Percentiles rank a stretch among this genome's conserved stretches.
Evolutionary conservation across 768 basidiomycete genomes (phyloP).

Genomic region (Trametes gibbosa): DNA sequence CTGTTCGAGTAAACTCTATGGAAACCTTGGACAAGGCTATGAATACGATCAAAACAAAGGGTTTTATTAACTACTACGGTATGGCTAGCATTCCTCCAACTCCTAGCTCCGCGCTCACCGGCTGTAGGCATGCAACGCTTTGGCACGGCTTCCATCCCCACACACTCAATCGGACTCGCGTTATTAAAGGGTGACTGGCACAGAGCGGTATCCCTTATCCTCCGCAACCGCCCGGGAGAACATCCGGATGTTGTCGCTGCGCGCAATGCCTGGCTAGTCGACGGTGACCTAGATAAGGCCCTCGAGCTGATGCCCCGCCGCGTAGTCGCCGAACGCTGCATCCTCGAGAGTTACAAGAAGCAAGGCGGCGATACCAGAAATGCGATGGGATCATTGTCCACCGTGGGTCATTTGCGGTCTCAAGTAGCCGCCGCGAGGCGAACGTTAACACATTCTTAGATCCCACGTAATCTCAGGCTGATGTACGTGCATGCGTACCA

Average conservation of each 20-base stretch:
- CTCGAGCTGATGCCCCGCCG: conserved; percentile 84
- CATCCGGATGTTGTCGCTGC: conserved; percentile 87
- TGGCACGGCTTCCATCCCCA: conserved; percentile 94
- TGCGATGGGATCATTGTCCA: conserved; percentile 84
- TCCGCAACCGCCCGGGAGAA: conserved; percentile 84
- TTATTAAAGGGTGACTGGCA: conserved; percentile 90
- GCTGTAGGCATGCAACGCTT: conserved; percentile 95
- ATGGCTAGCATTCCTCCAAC: conserved; percentile 4
- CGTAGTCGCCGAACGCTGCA: conserved; percentile 89
- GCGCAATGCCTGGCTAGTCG: conserved; percentile 85
- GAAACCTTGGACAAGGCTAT: conserved; percentile 74
- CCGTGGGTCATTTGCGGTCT: conserved; percentile 43
- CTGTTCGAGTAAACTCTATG: conserved; percentile 74
- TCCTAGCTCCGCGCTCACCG: not conserved
- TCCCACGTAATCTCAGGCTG: conserved; percentile 89
- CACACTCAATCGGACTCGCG: conserved; percentile 90
- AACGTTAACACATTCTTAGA: conserved; percentile 46
- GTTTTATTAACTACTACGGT: conserved; percentile 99
- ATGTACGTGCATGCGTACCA: conserved; percentile 99
- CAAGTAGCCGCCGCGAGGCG: not conserved
- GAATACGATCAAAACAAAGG: conserved; percentile 72
- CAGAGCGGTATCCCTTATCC: conserved; percentile 76
- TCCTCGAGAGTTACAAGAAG: conserved; percentile 87
- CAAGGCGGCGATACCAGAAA: conserved; percentile 76
- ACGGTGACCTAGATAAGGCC: conserved; percentile 77